Percentiles rank a stretch among this genome's conserved stretches.
These are phyloP conservation scores for Pythium sukuiense DNA, from an alignment of 352 stramenopile species.

Conservation along the genomic window DNA sequence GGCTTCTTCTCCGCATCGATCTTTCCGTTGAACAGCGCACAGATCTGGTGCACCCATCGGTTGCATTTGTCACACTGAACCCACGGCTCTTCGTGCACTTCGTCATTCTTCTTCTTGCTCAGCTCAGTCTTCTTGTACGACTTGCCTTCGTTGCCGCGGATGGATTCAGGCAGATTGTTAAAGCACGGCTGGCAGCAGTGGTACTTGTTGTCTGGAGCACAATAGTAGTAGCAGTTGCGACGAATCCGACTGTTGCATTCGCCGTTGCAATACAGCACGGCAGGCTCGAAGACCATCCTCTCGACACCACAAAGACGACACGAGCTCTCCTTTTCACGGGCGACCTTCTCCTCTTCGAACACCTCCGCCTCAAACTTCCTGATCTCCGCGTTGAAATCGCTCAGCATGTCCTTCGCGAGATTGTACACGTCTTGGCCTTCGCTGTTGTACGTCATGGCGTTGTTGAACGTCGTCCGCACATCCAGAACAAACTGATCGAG, in stretches of 20 bases:
- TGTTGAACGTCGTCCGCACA: slow-evolving; percentile 78
- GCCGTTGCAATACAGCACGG: slow-evolving; percentile 87
- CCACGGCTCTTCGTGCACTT: slow-evolving; percentile 95
- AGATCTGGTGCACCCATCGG: slow-evolving; percentile 99
- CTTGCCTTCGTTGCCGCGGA: slow-evolving; percentile 72
- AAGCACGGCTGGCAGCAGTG: slow-evolving; percentile 82
- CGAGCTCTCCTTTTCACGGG: slow-evolving; percentile 66
- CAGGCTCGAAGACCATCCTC: slow-evolving; percentile 84
- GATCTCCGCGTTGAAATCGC: slow-evolving; percentile 82
- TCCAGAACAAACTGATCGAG: slow-evolving; percentile 77
- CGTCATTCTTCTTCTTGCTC: slow-evolving; percentile 82
- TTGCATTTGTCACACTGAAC: slow-evolving; percentile 98
- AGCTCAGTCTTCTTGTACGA: slow-evolving; percentile 76
- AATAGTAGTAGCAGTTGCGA: slow-evolving; percentile 88
- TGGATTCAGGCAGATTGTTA: slow-evolving; percentile 59
- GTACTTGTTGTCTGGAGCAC: slow-evolving; percentile 82
- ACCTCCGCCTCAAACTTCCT: slow-evolving; percentile 72
- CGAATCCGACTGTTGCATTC: slow-evolving; percentile 88
- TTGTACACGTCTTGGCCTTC: slow-evolving; percentile 85
- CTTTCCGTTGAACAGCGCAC: slow-evolving; percentile 98
- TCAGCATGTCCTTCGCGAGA: slow-evolving; percentile 82
- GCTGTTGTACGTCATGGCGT: slow-evolving; percentile 87
- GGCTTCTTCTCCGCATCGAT: slow-evolving; percentile 93
- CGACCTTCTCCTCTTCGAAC: slow-evolving; percentile 57
- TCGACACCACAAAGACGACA: slow-evolving; percentile 84